Conservation (phyloP, 2,329 filamentous ascomycete species). For the Dryadomyces quercivorus region DNA sequence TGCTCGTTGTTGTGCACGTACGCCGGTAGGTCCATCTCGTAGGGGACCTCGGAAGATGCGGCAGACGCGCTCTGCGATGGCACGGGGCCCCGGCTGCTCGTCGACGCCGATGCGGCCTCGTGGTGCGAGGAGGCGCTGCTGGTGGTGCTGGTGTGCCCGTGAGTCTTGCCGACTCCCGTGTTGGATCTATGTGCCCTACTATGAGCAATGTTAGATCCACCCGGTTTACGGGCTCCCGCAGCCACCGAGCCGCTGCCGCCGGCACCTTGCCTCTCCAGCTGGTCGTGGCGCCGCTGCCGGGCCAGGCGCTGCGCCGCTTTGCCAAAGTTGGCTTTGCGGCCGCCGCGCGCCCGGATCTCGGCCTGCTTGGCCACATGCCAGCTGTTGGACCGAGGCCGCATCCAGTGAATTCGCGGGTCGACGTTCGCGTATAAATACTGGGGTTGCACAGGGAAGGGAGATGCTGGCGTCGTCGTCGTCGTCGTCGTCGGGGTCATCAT, state of each 20-base stretch:
- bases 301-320: conserved; percentile 25
- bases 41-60: too few relatives aligned
- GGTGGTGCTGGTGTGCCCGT: too few relatives aligned
- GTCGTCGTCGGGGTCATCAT: not conserved
- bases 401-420: conserved; percentile 39
- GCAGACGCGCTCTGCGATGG: too few relatives aligned
- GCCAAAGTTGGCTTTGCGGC: conserved; percentile 39
- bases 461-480: conserved; percentile 9
- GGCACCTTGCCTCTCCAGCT: not conserved
- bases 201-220: not conserved
- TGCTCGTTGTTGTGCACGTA: conserved; percentile 2
- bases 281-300: not conserved
- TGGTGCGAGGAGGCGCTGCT: too few relatives aligned
- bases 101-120: too few relatives aligned
- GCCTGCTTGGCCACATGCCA: conserved; percentile 35
- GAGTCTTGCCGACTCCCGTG: too few relatives aligned
- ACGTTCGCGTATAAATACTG: conserved; percentile 29
- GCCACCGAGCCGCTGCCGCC: not conserved
- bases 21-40: conserved; percentile 2
- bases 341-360: conserved; percentile 36
- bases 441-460: conserved; percentile 13
- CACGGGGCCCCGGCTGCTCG: too few relatives aligned
- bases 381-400: conserved; percentile 26
- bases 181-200: too few relatives aligned
- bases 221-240: not conserved